These are phyloP conservation scores for Fusarium proliferatum DNA, from an alignment of 2,329 filamentous ascomycete species.

Conservation along the genomic window DNA sequence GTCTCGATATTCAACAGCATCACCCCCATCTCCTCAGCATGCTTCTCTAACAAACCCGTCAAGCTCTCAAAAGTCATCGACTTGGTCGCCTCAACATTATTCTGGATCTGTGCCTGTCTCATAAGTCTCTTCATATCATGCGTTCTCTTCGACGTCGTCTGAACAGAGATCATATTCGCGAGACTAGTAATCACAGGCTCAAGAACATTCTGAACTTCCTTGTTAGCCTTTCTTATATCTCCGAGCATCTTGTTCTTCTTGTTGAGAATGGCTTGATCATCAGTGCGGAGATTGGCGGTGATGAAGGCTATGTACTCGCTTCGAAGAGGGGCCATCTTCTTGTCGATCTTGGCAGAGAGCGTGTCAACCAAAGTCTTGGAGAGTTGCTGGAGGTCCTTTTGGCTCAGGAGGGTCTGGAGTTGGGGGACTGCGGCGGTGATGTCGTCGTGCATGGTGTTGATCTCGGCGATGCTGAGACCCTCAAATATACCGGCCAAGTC, in stretches of 20 bases:
- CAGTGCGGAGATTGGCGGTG: neutral
- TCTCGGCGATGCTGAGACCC: neutral
- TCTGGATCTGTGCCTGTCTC: constrained; percentile 10
- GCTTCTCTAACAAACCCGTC: neutral
- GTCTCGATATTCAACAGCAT: constrained; percentile 22
- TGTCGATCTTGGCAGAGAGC: constrained; percentile 6
- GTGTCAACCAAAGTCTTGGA: constrained; percentile 3
- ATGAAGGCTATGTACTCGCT: neutral
- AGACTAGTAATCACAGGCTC: constrained; percentile 6
- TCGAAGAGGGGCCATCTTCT: neutral
- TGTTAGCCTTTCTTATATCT: neutral
- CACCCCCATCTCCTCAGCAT: constrained; percentile 18
- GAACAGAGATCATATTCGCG: constrained; percentile 20
- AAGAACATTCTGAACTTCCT: neutral
- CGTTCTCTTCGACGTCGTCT: constrained; percentile 19
- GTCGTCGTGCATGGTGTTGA: constrained; percentile 10
- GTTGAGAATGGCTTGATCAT: neutral
- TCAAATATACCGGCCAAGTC: neutral
- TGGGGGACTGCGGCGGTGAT: constrained; percentile 10
- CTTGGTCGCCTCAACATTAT: constrained; percentile 20
- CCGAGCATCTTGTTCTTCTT: constrained; percentile 18
- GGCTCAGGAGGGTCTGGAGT: constrained; percentile 1
- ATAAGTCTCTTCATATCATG: constrained; percentile 20
- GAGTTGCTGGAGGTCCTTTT: constrained; percentile 2
- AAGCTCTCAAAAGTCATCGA: constrained; percentile 14